Conservation (phyloP, 192 early-diverging fungal genomes). For the Piromyces finnis region DNA sequence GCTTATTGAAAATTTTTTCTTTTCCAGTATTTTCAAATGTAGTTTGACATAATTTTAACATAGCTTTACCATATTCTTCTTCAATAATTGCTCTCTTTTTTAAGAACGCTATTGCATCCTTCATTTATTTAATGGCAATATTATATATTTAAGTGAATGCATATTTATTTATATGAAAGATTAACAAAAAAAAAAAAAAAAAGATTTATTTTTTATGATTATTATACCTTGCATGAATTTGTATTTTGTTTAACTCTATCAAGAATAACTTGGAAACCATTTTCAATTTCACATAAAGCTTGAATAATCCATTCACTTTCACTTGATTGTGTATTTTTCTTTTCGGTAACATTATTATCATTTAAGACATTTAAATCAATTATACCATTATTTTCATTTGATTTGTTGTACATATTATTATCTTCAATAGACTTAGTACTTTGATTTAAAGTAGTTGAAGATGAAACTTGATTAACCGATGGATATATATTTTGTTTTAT, state of each 20-base stretch:
- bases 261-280: not conserved
- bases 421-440: not conserved
- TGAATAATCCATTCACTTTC: not conserved
- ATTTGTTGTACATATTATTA: not conserved
- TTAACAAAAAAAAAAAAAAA: no score
- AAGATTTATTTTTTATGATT: no score
- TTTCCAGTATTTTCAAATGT: slow-evolving; percentile 24
- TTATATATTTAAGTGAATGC: no score
- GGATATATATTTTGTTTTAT: not conserved
- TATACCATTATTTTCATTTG: not conserved
- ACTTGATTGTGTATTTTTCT: not conserved
- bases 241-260: not conserved
- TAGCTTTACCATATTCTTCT: slow-evolving; percentile 70
- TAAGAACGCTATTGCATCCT: slow-evolving; percentile 62
- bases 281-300: not conserved
- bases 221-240: not conserved
- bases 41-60: slow-evolving; percentile 55
- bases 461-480: not conserved
- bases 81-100: slow-evolving; percentile 79
- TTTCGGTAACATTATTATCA: not conserved
- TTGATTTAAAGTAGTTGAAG: not conserved
- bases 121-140: no score
- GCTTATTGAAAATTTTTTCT: slow-evolving; percentile 28
- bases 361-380: not conserved
- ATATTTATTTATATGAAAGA: not conserved